Evolutionary conservation across 495 filamentous ascomycete species (phyloP), one percentile per base, ranked within the genome.

Genomic region (Sordaria brevicollis): DNA sequence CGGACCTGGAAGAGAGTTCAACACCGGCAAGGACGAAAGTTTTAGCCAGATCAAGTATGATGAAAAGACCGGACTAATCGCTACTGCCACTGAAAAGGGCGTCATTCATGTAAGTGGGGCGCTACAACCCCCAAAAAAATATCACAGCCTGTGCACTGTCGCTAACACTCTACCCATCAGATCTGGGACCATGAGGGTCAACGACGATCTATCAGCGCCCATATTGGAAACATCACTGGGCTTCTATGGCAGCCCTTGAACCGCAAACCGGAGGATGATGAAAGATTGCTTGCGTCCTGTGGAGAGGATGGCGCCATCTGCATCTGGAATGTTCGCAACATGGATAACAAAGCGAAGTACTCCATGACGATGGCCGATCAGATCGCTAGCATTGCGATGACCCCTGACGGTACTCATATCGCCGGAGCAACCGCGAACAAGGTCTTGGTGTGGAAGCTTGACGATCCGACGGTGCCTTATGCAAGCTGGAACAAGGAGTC

Each of bases 381-480:
- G 15, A 79, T 78, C 2, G 85, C 90, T 0, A 85, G 86, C 11
- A 80, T 91, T 49, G 82, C 88, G 13, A 92, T 93, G 71, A 91
- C 90, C 0, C 89, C 91, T 0, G 90, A 93, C 71, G 91, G 91
- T 11, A 87, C 85, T 49, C 87, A 89, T 65, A 81, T 94, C 41
- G 89, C 90, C 29, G 91, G 87, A 15, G 91, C 89, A 11, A 89
- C 88, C 25, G 85, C 81, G 67, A 86, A 90, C 68, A 83, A 80
- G 65, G 82, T 93, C 21, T 81, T 90, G 49, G 89, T 93, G 17
- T 93, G 90, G 91, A 91, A 90, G 72, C 84, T 87, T 9, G 89
- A 89, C 43, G 88, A 89, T 21, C 88, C 86, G 9, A 83, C 84
- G 38, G 81, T 88, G 49, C 89, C 90, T 9, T 83, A 88, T 62